A percentile compares a stretch with the other conserved stretches of the same genome.
These are phyloP conservation scores for Fragaria vesca DNA, from an alignment of 306 rosid species.

Conservation along the genomic window DNA sequence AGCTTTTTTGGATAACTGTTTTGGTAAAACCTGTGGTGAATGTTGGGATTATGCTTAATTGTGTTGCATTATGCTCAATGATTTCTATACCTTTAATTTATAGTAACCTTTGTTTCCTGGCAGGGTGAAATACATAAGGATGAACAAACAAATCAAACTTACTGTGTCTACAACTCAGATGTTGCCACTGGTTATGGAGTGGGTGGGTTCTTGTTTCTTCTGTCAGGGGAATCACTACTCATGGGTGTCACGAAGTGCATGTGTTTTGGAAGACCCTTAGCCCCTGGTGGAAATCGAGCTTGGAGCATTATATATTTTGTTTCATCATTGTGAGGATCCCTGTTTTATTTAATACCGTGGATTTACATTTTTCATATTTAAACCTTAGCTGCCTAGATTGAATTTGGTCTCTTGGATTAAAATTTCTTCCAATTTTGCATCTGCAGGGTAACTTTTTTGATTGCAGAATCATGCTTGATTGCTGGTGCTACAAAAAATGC, in stretches of 20 bases:
- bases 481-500: slow-evolving; percentile 93
- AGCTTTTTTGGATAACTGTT: not conserved
- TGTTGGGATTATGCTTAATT: not conserved
- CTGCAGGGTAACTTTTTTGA: slow-evolving; percentile 68
- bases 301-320: slow-evolving; percentile 88
- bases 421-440: not conserved
- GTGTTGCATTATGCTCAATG: not conserved
- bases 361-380: not conserved
- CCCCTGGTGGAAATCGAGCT: slow-evolving; percentile 80
- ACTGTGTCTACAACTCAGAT: slow-evolving; percentile 84
- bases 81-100: not conserved
- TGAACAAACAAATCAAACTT: slow-evolving; percentile 50
- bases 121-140: slow-evolving; percentile 57
- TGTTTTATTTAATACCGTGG: not conserved
- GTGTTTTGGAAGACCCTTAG: slow-evolving; percentile 88
- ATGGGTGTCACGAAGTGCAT: slow-evolving; percentile 89
- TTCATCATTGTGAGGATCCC: slow-evolving; percentile 69
- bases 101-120: slow-evolving; percentile 7
- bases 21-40: not conserved
- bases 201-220: slow-evolving; percentile 83
- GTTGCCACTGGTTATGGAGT: slow-evolving; percentile 95
- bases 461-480: slow-evolving; percentile 85
- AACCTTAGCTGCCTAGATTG: not conserved
- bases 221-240: slow-evolving; percentile 71
- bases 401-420: not conserved